Base-by-base conservation (phyloP, 768 basidiomycete genomes). In the Dacryopinax primogenitus region DNA sequence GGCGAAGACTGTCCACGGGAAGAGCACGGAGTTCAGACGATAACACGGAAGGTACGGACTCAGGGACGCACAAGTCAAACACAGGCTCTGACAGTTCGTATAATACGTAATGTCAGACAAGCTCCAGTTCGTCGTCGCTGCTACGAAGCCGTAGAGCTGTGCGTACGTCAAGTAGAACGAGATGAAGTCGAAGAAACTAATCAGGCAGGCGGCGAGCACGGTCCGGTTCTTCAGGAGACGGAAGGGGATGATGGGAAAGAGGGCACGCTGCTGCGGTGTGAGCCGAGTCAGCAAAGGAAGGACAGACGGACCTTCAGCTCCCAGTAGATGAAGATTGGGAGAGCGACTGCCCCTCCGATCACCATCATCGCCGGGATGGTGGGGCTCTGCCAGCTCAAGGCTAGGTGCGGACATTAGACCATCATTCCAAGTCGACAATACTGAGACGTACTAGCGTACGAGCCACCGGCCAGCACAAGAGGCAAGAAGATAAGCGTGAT, bases 81-180 rank as follows among this genome's bases (percentile, higher is more conserved):
- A 58, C 30, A 86, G 76, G 4, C 80, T 82, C 70, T 86, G 84
- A 0, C 80, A 81, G 62, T 83, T 79, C 33, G 78, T 74, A 74
- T 87, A 89, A 74, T 88, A 88, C 0, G 80, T 83, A n/a, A 80
- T 73, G 67, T 85, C 73, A 30, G 80, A 72, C 47, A 81, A 76
- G 23, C 78, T 76, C 86, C 85, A 86, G 32, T 51, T 65, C 62
- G 71, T 69, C 13, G 51, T 58, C 3, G 51, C 62, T 30, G 26
- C 26, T 39, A 86, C 79, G 73, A 84, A 88, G 1, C 85, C 86
- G 76, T 83, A 90, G 18, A 88, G 81, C 71, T 89, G 90, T 11
- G 85, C 84, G 73, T 77, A 86, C 0, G 86, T 85, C 51, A 90
- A 78, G 77, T 78, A 77, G 70, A 77, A 74, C 21, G 74, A 75